Evolutionary conservation across 2,329 filamentous ascomycete species (phyloP).

Genomic region (Graphilbum fragrans): DNA sequence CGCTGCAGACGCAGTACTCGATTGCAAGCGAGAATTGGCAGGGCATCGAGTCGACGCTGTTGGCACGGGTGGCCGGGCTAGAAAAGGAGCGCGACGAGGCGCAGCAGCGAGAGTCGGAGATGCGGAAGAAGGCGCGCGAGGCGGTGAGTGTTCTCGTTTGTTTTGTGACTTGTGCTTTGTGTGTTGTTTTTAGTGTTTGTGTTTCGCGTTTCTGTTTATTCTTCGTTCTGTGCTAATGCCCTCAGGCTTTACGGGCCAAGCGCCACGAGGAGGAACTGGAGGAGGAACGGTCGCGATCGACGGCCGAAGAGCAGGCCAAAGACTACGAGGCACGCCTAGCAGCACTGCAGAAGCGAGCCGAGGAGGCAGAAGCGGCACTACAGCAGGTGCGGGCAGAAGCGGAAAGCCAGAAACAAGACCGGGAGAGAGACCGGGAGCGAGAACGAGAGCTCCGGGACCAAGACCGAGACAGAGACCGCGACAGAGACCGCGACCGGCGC

Average conservation of each 20-base stretch:
- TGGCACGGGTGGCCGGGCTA: conserved; percentile 61
- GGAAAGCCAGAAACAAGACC: conserved; percentile 28
- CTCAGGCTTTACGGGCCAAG: conserved; percentile 49
- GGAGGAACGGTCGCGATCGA: conserved; percentile 47
- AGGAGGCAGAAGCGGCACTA: conserved; percentile 54
- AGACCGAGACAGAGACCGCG: neutral
- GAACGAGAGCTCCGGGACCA: neutral
- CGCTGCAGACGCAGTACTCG: conserved; percentile 86
- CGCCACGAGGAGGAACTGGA: conserved; percentile 77
- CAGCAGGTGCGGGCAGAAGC: conserved; percentile 38
- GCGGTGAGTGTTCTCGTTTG: conserved; percentile 41
- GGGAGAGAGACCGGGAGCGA: conserved; percentile 1
- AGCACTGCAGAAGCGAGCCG: conserved; percentile 49
- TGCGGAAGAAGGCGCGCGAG: conserved; percentile 82
- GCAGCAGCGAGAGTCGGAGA: conserved; percentile 68
- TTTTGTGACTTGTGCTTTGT: neutral
- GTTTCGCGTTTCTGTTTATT: neutral
- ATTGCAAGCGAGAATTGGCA: conserved; percentile 97
- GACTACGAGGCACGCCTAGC: conserved; percentile 47
- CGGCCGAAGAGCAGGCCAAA: conserved; percentile 50
- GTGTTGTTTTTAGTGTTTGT: neutral
- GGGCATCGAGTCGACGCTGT: conserved; percentile 77
- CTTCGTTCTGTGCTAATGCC: neutral
- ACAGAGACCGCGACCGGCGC: conserved; percentile 23
- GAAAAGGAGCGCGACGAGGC: conserved; percentile 90